phyloP scores from a whole-genome alignment of 164 flowering plant genomes.

The Magnolia sinica region DNA sequence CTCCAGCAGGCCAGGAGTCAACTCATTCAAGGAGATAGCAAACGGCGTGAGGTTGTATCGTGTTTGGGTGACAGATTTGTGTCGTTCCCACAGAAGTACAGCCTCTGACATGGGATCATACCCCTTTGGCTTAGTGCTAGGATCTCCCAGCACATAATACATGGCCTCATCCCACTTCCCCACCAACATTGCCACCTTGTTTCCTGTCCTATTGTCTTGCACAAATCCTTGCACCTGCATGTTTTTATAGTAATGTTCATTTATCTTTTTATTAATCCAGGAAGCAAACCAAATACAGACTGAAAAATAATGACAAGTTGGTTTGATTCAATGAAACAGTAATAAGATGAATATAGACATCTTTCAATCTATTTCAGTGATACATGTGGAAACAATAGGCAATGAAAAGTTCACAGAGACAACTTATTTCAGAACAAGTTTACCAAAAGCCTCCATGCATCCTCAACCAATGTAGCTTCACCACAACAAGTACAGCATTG shows the following conservation, averaged over 20 bases:
- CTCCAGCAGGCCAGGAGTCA: conserved; percentile 71
- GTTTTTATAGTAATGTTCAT: conserved; percentile 5
- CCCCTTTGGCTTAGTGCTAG: conserved; percentile 83
- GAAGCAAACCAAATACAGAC: background rate
- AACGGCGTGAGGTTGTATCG: conserved; percentile 95
- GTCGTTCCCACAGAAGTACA: conserved; percentile 90
- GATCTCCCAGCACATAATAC: conserved; percentile 98
- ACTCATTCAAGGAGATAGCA: conserved; percentile 88
- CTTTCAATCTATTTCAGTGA: too few species aligned
- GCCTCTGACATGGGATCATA: conserved; percentile 99
- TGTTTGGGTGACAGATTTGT: conserved; percentile 64
- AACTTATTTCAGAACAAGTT: background rate
- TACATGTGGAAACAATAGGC: background rate
- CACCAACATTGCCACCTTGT: conserved; percentile 85
- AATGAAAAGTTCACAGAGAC: background rate
- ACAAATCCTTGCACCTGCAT: conserved; percentile 95
- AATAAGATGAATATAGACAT: background rate
- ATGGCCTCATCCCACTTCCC: conserved; percentile 99
- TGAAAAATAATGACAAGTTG: background rate
- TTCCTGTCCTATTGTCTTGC: conserved; percentile 93
- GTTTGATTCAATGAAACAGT: background rate
- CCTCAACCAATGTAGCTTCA: background rate
- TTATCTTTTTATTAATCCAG: background rate
- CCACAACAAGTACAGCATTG: background rate
- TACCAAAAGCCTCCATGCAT: background rate